These are phyloP conservation scores for Aspergillus tamarii DNA, from an alignment of 2,329 filamentous ascomycete genomes.

Conservation along the genomic window DNA sequence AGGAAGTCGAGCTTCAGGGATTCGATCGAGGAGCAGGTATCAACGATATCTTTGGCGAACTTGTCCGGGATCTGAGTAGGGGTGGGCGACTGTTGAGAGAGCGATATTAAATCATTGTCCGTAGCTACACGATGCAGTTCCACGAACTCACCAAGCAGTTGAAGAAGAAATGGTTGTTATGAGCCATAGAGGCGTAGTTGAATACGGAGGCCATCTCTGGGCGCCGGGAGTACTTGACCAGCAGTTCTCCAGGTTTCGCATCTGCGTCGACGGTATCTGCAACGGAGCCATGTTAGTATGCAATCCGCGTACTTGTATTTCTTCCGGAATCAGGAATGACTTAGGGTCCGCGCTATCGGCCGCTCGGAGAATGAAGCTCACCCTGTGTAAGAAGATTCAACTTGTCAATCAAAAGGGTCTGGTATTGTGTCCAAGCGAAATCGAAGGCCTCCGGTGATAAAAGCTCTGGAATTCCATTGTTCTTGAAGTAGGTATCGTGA, in stretches of 20 bases:
- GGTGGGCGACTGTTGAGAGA: slow-evolving; percentile 40
- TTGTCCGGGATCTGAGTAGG: slow-evolving; percentile 56
- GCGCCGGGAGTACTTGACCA: slow-evolving; percentile 76
- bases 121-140: background rate
- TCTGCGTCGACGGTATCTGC: slow-evolving; percentile 68
- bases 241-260: slow-evolving; percentile 66
- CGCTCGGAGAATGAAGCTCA: slow-evolving; percentile 45
- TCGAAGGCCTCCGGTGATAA: slow-evolving; percentile 71
- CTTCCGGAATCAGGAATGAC: background rate
- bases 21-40: slow-evolving; percentile 79
- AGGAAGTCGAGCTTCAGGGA: slow-evolving; percentile 80
- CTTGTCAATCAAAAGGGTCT: slow-evolving; percentile 71
- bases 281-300: background rate
- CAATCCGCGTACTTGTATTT: background rate
- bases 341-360: background rate
- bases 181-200: slow-evolving; percentile 95
- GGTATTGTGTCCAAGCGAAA: slow-evolving; percentile 82
- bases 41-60: slow-evolving; percentile 64
- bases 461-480: slow-evolving; percentile 68
- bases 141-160: slow-evolving; percentile 45
- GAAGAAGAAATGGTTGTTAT: slow-evolving; percentile 74
- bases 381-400: slow-evolving; percentile 75
- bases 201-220: slow-evolving; percentile 78
- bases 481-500: slow-evolving; percentile 49
- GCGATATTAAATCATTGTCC: slow-evolving; percentile 3